These are phyloP conservation scores for Rutstroemia sp. DNA, from an alignment of 2,329 filamentous ascomycete species.

Conservation along the genomic window DNA sequence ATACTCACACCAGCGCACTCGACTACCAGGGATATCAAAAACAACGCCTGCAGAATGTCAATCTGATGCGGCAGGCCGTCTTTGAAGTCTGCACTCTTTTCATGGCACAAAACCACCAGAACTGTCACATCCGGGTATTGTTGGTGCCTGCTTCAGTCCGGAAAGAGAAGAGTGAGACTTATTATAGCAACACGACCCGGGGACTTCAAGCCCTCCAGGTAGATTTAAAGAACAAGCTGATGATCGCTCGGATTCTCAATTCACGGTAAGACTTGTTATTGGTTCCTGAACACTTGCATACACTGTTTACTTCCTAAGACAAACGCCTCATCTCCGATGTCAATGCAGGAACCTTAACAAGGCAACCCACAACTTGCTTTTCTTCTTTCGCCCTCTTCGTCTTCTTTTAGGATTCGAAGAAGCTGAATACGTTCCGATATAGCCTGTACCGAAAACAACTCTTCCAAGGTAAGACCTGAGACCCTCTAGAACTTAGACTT, in stretches of 20 bases:
- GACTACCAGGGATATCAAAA: too few species aligned
- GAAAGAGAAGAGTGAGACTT: neutral
- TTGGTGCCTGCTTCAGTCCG: neutral
- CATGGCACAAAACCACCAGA: neutral
- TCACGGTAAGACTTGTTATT: neutral
- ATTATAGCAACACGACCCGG: neutral
- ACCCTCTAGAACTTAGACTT: too few species aligned
- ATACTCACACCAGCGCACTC: too few species aligned
- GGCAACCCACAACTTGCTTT: neutral
- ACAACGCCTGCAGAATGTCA: too few species aligned
- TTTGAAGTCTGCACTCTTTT: too few species aligned
- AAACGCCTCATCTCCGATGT: constrained; percentile 5
- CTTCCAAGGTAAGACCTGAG: neutral
- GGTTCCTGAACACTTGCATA: neutral
- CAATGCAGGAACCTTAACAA: neutral
- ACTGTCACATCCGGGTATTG: neutral
- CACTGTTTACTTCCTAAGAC: neutral
- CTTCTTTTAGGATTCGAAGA: too few species aligned
- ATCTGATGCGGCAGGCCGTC: too few species aligned
- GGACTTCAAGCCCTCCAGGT: neutral
- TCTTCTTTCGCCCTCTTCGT: neutral
- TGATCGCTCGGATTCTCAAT: neutral
- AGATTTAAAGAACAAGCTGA: neutral
- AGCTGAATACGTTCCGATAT: too few species aligned
- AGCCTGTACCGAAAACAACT: too few species aligned